Percentiles rank a stretch among this genome's conserved stretches.
Conservation (phyloP, 768 basidiomycete genomes). For the Coprinopsis strossmayeri region DNA sequence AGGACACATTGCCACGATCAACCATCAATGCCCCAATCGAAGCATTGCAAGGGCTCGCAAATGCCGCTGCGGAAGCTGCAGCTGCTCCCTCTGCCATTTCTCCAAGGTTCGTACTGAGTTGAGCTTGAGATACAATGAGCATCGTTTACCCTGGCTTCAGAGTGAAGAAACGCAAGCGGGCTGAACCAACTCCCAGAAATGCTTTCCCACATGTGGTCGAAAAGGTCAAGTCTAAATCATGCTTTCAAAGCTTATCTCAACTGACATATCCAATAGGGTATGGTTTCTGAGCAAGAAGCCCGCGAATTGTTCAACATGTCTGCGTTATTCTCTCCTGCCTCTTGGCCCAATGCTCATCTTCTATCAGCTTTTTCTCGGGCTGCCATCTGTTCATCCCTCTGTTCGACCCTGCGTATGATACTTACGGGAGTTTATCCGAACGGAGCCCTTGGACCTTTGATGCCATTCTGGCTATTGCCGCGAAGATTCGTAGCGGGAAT, state of each 20-base stretch:
- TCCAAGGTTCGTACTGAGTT: slow-evolving; percentile 41
- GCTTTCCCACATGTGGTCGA: slow-evolving; percentile 88
- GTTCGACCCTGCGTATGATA: slow-evolving; percentile 90
- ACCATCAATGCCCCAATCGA: slow-evolving; percentile 90
- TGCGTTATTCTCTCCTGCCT: slow-evolving; percentile 25
- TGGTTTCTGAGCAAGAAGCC: slow-evolving; percentile 82
- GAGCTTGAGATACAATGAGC: slow-evolving; percentile 5
- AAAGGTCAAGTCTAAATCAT: slow-evolving; percentile 42
- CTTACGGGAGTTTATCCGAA: slow-evolving; percentile 86
- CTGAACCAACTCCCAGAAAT: slow-evolving; percentile 77
- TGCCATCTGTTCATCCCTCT: slow-evolving; percentile 96
- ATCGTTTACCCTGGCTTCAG: slow-evolving; percentile 27
- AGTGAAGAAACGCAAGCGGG: slow-evolving; percentile 79
- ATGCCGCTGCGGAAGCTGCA: slow-evolving; percentile 92
- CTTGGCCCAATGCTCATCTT: slow-evolving; percentile 25
- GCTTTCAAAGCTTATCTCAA: background rate
- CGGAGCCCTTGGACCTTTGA: slow-evolving; percentile 96
- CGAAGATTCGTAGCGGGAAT: slow-evolving; percentile 87
- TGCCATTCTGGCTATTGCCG: slow-evolving; percentile 86
- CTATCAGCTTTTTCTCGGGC: slow-evolving; percentile 84
- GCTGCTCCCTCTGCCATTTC: slow-evolving; percentile 64
- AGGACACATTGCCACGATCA: slow-evolving; percentile 79
- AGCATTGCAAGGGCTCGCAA: slow-evolving; percentile 88
- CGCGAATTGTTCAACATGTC: slow-evolving; percentile 90
- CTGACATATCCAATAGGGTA: slow-evolving; percentile 44